Percentiles rank a stretch among this genome's conserved stretches.
phyloP scores from a whole-genome alignment of 257 asterid genomes.

The Gentiana straminea region DNA sequence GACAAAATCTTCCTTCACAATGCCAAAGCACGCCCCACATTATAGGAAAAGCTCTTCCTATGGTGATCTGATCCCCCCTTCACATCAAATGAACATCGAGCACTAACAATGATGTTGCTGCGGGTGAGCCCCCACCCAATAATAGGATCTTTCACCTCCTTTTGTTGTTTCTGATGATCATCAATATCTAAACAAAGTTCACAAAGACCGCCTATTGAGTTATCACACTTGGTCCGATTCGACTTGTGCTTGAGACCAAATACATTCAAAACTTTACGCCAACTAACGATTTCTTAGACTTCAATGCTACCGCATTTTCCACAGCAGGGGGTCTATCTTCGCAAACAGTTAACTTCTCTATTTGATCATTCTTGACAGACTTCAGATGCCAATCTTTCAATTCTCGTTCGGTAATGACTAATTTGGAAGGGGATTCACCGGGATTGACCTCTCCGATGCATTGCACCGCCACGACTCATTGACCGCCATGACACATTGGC shows the following conservation, averaged over 20 bases:
- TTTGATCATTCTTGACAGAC: constrained; percentile 30
- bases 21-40: constrained; percentile 15
- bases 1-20: constrained; percentile 32
- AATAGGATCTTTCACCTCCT: constrained; percentile 19
- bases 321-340: constrained; percentile 15
- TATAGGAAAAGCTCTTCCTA: constrained; percentile 40
- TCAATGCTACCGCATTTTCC: constrained; percentile 21
- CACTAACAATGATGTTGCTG: constrained; percentile 44
- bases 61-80: constrained; percentile 26
- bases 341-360: constrained; percentile 26
- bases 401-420: constrained; percentile 87
- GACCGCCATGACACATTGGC: too few relatives aligned
- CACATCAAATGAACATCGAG: constrained; percentile 44
- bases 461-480: too few relatives aligned
- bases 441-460: too few relatives aligned
- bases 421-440: constrained; percentile 44
- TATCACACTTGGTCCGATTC: constrained; percentile 24
- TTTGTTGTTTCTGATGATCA: constrained; percentile 22
- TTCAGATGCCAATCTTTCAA: constrained; percentile 72
- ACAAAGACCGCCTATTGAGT: constrained; percentile 17
- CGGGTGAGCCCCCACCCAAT: constrained; percentile 42
- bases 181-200: constrained; percentile 18
- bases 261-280: constrained; percentile 59
- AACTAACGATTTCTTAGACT: constrained; percentile 41
- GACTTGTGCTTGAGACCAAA: constrained; percentile 47